A percentile compares a stretch with the other conserved stretches of the same genome.
These are phyloP conservation scores for Poa pratensis DNA, from an alignment of 176 grass and related monocot species.

Conservation along the genomic window DNA sequence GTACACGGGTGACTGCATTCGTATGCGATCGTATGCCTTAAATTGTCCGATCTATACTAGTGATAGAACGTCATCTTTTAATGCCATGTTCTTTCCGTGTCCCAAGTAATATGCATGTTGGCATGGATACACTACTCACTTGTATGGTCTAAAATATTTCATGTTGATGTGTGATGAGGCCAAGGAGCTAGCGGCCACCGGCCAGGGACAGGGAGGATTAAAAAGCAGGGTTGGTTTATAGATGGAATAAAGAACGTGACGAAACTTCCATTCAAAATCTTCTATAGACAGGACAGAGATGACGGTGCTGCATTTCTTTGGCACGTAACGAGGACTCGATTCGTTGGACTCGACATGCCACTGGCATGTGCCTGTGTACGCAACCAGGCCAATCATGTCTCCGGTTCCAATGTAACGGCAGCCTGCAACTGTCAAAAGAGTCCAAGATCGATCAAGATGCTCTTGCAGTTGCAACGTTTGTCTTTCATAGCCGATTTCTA, in stretches of 20 bases:
- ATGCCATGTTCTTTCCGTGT: too few relatives aligned
- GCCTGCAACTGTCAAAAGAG: background rate
- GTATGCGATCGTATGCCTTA: too few relatives aligned
- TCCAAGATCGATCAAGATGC: constrained; percentile 8
- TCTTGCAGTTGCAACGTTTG: background rate
- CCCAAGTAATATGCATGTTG: too few relatives aligned
- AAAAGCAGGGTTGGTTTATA: too few relatives aligned
- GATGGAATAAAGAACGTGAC: background rate
- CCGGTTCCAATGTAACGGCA: background rate
- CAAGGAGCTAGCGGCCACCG: too few relatives aligned
- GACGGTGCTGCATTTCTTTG: background rate
- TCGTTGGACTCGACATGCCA: background rate
- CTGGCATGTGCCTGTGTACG: background rate
- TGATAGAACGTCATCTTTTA: too few relatives aligned
- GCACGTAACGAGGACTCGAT: background rate
- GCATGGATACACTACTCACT: too few relatives aligned
- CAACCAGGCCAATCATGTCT: background rate
- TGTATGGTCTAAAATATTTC: too few relatives aligned
- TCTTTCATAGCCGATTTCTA: background rate
- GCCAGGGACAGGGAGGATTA: too few relatives aligned
- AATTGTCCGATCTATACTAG: too few relatives aligned
- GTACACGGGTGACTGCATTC: too few relatives aligned
- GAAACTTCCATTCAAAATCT: background rate
- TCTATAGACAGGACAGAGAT: background rate
- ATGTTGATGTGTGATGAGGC: too few relatives aligned